Base-by-base conservation (phyloP, 1,284 basidiomycete species). In the Leccinum subspadiceum region DNA sequence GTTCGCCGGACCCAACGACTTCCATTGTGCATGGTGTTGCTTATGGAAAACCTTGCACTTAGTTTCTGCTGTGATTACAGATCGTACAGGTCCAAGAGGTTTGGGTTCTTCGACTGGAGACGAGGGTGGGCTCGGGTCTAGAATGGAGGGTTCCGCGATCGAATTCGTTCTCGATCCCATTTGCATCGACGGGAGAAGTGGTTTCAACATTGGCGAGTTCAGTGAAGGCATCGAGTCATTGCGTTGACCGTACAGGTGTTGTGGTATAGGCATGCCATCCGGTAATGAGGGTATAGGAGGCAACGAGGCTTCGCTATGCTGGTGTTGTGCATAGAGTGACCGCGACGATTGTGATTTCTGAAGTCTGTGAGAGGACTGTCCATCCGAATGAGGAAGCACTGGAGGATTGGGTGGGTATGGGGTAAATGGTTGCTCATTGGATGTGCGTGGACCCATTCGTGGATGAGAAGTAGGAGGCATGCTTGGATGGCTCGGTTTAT, bases 1-100 rank as follows among this genome's bases (percentile, higher is more conserved):
- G 68, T 89, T 88, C 5, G 93, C 94, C 10, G 89, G 81, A 2
- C 97, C 97, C 44, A 99, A 80, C 2, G 92, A 88, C 79, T 98
- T 99, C 97, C 97, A 99, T 74, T 98, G 94, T 24, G 90, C 89
- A 72, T 98, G 96, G 44, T 92, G 87, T 70, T 97, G 94, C 74
- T 99, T 92, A 58, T 97, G 79, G 79, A 98, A 99, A 35, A 98
- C 89, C 76, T 99, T 98, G 84, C 96, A 98, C 74, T 96, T 96
- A 93, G 97, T 98, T 70, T 94, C 87, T n/a, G 93, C 94, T 4
- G 90, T 85, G 54, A 98, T 79, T 10, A 84, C 79, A 6, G 90
- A 86, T 20, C 84, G 87, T 29, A 89, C 82, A 1, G 93, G 92
- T 1, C 89, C 92, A 15, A 80, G 74, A 1, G 82, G 76, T 22